Percentiles rank a stretch among this genome's conserved stretches.
Evolutionary conservation across 192 early-diverging fungal genomes (phyloP).

Genomic region (Mortierella alpina): DNA sequence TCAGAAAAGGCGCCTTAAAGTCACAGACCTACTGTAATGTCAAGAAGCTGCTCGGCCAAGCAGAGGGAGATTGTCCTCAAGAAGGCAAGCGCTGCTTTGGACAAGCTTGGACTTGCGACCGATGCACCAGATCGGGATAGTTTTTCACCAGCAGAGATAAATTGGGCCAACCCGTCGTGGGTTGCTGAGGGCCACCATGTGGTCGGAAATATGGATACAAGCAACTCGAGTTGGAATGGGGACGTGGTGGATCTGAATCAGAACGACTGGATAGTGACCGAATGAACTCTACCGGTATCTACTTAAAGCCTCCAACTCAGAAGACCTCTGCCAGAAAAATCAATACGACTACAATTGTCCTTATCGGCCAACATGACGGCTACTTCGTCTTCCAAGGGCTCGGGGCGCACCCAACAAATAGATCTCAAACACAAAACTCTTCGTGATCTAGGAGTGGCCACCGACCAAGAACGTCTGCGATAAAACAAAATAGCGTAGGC

Average conservation of each 20-base stretch:
- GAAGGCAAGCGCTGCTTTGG: slow-evolving; percentile 63
- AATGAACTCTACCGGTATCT: neutral
- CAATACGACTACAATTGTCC: neutral
- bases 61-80: slow-evolving; percentile 50
- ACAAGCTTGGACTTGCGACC: slow-evolving; percentile 54
- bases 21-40: slow-evolving; percentile 18
- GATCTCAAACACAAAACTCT: neutral
- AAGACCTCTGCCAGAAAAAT: slow-evolving; percentile 29
- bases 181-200: slow-evolving; percentile 41
- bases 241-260: slow-evolving; percentile 44
- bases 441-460: too few species aligned
- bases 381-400: slow-evolving; percentile 10
- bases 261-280: slow-evolving; percentile 42
- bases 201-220: slow-evolving; percentile 11
- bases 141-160: slow-evolving; percentile 25
- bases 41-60: slow-evolving; percentile 57
- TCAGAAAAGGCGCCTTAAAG: slow-evolving; percentile 1
- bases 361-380: slow-evolving; percentile 15
- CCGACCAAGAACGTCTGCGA: too few species aligned
- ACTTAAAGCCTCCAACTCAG: slow-evolving; percentile 28
- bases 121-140: slow-evolving; percentile 62
- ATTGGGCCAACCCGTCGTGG: slow-evolving; percentile 20
- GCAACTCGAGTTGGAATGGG: slow-evolving; percentile 27
- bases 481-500: too few species aligned
- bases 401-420: slow-evolving; percentile 2